Evolutionary conservation across 148 eudicot species (phyloP), one percentile per base, ranked within the genome.

Genomic region (Dianthus caryophyllus): DNA sequence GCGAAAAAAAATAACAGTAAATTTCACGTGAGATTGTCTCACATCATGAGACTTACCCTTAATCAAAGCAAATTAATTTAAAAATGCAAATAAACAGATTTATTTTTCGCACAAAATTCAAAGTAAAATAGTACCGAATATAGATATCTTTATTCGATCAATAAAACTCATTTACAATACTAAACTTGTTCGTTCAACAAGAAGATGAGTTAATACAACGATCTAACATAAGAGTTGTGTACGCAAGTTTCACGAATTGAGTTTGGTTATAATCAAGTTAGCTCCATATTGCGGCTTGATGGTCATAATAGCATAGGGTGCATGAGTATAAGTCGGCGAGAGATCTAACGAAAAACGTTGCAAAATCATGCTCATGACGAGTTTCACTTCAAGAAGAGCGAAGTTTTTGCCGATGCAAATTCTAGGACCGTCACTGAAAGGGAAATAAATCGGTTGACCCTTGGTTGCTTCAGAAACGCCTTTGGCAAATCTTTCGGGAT

Each of bases 391-490:
- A 31, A 70, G 15, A 48, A 74, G 39, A 6, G 75, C 63, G 2
- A 72, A 68, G 59, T 61, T 67, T 6, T 69, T 71, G 2, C 80
- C 76, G 2, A 76, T 61, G 49, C 79, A 76, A 18, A 43, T 51
- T 27, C 79, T 47, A 1, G 79, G 79, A 13, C 79, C 79, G 27
- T 31, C 43, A n/a, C 72, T 27, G 27, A 71, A 71, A n/a, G 72
- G 71, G 13, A 69, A 66, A 41, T 51, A 71, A 20, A 63, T 52
- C 1, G 38, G 49, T 24, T 63, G 47, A 12, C 70, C 65, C 24
- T 68, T 63, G 22, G 73, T 63, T 10, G 77, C 80, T 66, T 63
- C 70, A 4, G 59, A 67, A 15, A 72, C 63, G 4, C 80, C 76
- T 68, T 64, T 59, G 1, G 66, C 44, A 50, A 77, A 77, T 50